Conservation (phyloP, 176 grass and related monocot genomes). For the Bromus sterilis region DNA sequence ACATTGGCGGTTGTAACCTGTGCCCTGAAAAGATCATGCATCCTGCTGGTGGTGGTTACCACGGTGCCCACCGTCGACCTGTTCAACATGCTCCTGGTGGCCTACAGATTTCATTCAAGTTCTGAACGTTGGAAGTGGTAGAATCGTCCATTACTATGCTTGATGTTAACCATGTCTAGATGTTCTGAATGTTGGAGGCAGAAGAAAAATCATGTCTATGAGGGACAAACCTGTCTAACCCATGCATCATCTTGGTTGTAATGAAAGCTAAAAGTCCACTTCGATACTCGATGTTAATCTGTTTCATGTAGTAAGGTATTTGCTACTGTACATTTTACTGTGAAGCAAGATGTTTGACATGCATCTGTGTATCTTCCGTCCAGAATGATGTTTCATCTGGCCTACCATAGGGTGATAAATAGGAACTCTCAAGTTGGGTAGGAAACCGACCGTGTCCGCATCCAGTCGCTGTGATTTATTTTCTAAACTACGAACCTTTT, state of each 20-base stretch:
- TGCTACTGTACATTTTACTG: background rate
- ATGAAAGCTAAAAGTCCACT: background rate
- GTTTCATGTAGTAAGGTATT: background rate
- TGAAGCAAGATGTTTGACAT: background rate
- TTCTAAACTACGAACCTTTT: too few species aligned
- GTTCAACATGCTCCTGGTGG: background rate
- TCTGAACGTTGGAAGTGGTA: background rate
- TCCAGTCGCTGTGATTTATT: too few species aligned
- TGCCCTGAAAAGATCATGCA: background rate
- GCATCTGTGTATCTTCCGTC: background rate
- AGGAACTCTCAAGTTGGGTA: too few species aligned
- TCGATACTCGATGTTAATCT: background rate
- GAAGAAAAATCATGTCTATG: background rate
- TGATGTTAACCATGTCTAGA: too few species aligned
- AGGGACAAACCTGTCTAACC: background rate
- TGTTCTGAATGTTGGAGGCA: background rate
- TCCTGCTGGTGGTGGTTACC: background rate
- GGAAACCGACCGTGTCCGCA: too few species aligned
- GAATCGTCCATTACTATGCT: background rate
- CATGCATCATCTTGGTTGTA: background rate
- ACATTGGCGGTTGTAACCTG: background rate
- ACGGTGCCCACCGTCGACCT: background rate
- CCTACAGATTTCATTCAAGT: background rate
- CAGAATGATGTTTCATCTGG: background rate
- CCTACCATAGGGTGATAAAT: too few species aligned